Evolutionary conservation across 345 rosid species (phyloP).

Genomic region (Noccaea bulbosa): DNA sequence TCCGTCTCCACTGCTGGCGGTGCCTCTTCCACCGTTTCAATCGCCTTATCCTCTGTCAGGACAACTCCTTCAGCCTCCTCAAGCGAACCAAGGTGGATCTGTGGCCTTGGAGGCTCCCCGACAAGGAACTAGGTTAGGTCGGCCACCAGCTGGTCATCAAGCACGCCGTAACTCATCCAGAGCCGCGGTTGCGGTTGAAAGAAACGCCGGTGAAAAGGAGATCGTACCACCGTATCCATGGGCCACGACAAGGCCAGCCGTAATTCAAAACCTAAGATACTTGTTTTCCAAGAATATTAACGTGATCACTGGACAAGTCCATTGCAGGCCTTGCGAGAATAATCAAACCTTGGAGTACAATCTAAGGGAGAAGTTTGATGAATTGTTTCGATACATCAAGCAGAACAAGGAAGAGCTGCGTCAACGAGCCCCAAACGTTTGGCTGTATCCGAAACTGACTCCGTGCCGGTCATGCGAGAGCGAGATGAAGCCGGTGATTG

Average conservation of each 20-base stretch:
- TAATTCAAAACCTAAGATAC: constrained; percentile 42
- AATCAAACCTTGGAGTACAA: constrained; percentile 50
- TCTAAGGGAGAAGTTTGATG: constrained; percentile 53
- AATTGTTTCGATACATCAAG: constrained; percentile 51
- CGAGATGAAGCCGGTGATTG: constrained; percentile 60
- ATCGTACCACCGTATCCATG: constrained; percentile 51
- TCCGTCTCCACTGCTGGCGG: neutral
- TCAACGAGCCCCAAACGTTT: constrained; percentile 59
- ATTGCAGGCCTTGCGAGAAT: constrained; percentile 66
- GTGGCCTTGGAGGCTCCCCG: neutral
- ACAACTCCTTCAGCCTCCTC: constrained; percentile 19
- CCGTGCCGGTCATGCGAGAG: constrained; percentile 54
- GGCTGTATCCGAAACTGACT: constrained; percentile 60
- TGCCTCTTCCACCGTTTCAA: neutral
- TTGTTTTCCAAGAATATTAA: constrained; percentile 43
- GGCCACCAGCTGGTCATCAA: constrained; percentile 16
- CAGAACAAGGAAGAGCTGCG: constrained; percentile 50
- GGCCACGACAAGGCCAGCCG: constrained; percentile 61
- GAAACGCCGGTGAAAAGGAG: neutral
- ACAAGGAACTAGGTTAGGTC: constrained; percentile 19
- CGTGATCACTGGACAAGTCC: constrained; percentile 53
- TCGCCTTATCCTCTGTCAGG: neutral
- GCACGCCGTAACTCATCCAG: constrained; percentile 15
- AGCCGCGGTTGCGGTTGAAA: neutral
- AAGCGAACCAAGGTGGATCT: neutral